Percentiles rank a stretch among this genome's conserved stretches.
Conservation (phyloP, 495 filamentous ascomycete species). For the Neurospora intermedia region DNA sequence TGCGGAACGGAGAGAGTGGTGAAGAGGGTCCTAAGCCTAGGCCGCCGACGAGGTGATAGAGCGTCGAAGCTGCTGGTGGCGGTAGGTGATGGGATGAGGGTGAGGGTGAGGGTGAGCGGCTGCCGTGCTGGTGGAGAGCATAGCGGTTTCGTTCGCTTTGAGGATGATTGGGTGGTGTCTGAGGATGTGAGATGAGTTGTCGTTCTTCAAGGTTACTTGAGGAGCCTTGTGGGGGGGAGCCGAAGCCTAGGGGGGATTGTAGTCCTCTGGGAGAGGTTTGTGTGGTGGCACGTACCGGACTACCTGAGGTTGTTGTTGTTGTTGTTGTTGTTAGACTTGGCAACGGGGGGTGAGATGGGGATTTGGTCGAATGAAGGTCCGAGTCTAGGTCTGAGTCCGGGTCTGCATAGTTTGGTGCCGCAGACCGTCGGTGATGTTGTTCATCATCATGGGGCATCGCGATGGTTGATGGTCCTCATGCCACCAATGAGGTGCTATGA, state of each 20-base stretch:
- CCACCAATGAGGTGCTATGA: background rate
- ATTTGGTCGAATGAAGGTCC: background rate
- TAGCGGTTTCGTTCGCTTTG: background rate
- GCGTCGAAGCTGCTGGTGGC: constrained; percentile 15
- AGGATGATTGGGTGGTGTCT: background rate
- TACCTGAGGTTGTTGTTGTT: background rate
- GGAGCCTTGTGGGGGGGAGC: background rate
- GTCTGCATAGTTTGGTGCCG: background rate
- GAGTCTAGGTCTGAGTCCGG: background rate
- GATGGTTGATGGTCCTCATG: background rate
- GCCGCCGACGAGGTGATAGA: constrained; percentile 16
- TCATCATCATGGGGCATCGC: background rate
- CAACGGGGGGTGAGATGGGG: background rate
- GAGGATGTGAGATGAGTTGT: background rate
- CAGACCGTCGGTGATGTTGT: background rate
- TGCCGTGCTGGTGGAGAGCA: background rate
- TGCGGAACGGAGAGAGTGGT: constrained; percentile 23
- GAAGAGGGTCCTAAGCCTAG: constrained; percentile 17
- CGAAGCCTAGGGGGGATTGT: background rate
- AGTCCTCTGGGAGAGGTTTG: background rate
- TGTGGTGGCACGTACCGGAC: background rate
- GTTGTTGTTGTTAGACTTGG: background rate
- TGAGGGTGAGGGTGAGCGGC: background rate
- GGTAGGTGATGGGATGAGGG: constrained; percentile 1
- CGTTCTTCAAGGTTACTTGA: background rate